These are phyloP conservation scores for Epichloe sylvatica DNA, from an alignment of 2,329 filamentous ascomycete species.

Conservation along the genomic window DNA sequence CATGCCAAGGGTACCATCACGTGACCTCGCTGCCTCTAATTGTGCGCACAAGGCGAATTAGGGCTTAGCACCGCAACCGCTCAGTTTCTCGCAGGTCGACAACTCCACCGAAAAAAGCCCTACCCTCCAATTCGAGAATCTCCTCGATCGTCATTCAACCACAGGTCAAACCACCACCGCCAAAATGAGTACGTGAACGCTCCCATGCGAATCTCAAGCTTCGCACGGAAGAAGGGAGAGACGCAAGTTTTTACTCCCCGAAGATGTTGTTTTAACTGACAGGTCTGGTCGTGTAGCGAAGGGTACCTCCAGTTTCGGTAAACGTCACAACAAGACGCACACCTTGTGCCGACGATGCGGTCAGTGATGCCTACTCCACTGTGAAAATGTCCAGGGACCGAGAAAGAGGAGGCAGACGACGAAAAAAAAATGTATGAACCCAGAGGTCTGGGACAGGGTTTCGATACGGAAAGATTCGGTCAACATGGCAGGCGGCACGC, in stretches of 20 bases:
- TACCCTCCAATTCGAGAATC: slow-evolving; percentile 19
- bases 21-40: slow-evolving; percentile 13
- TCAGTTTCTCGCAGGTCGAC: slow-evolving; percentile 12
- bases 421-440: background rate
- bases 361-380: slow-evolving; percentile 37
- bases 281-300: slow-evolving; percentile 29
- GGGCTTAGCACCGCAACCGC: slow-evolving; percentile 15
- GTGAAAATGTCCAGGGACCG: slow-evolving; percentile 5
- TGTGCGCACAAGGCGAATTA: slow-evolving; percentile 17
- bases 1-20: slow-evolving; percentile 16
- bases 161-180: slow-evolving; percentile 30
- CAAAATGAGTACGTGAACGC: slow-evolving; percentile 42
- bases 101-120: slow-evolving; percentile 25
- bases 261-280: slow-evolving; percentile 11
- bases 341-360: slow-evolving; percentile 96
- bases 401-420: slow-evolving; percentile 5
- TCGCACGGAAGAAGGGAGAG: background rate
- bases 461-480: background rate
- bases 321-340: slow-evolving; percentile 94
- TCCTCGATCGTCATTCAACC: slow-evolving; percentile 23
- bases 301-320: slow-evolving; percentile 45
- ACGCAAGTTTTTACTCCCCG: background rate
- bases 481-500: background rate
- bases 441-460: background rate
- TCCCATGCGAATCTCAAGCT: slow-evolving; percentile 5